Conservation (phyloP, 768 basidiomycete species). For the Pholiota microspora region DNA sequence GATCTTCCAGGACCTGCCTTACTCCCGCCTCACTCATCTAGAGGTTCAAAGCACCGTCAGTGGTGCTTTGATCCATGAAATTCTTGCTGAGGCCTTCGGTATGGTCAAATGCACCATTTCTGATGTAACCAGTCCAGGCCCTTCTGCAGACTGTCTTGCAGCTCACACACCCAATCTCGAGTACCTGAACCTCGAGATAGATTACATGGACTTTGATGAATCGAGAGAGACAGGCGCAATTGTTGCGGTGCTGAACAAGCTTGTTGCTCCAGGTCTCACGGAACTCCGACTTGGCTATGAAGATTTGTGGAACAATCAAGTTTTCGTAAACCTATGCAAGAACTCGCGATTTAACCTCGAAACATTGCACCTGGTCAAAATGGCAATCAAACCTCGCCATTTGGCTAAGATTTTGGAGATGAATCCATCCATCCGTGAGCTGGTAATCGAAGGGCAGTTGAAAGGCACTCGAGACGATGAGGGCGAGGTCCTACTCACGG, state of each 20-base stretch:
- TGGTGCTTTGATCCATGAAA: neutral
- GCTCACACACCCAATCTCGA: slow-evolving; percentile 6
- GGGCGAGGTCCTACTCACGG: neutral
- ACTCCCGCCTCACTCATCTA: slow-evolving; percentile 3
- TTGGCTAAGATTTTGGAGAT: neutral
- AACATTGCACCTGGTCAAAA: neutral
- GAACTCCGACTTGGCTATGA: slow-evolving; percentile 1
- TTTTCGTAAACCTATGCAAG: neutral
- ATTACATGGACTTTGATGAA: neutral
- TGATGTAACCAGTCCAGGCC: neutral
- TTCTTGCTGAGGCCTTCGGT: slow-evolving; percentile 1
- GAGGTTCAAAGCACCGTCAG: slow-evolving; percentile 3
- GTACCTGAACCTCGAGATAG: neutral
- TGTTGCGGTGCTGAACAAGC: neutral
- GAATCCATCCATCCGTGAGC: neutral
- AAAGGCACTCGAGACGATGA: neutral
- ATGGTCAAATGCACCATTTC: slow-evolving; percentile 1
- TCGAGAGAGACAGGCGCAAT: neutral
- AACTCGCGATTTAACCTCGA: neutral
- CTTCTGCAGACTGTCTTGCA: neutral
- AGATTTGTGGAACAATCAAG: neutral
- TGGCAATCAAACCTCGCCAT: neutral
- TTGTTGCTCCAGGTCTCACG: neutral
- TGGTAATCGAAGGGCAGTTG: neutral
- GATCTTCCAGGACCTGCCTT: slow-evolving; percentile 3